These are phyloP conservation scores for Selenicereus undatus DNA, from an alignment of 148 eudicot genomes.

Conservation along the genomic window DNA sequence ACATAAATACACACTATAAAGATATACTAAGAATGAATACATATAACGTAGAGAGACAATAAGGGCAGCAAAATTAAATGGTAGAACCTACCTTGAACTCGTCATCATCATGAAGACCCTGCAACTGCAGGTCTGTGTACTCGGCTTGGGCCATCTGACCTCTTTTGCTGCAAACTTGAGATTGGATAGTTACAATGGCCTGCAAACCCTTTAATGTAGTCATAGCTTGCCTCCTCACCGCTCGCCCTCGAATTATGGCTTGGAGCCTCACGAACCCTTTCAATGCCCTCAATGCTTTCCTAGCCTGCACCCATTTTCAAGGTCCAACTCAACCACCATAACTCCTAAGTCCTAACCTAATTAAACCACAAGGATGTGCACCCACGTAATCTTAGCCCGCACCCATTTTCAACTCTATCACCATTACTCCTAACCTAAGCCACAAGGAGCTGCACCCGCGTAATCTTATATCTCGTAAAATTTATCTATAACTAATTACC, in stretches of 20 bases:
- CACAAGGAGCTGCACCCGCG: too few species aligned
- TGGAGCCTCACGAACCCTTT: constrained; percentile 80
- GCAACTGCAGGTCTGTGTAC: constrained; percentile 9
- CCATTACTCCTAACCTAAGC: neutral
- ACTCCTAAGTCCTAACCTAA: neutral
- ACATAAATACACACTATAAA: too few species aligned
- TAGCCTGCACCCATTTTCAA: constrained; percentile 40
- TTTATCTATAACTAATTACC: neutral
- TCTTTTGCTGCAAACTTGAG: constrained; percentile 60
- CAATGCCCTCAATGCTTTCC: constrained; percentile 74
- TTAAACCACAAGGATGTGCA: too few species aligned
- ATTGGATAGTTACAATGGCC: constrained; percentile 63
- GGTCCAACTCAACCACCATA: neutral
- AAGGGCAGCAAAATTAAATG: neutral
- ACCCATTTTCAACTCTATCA: neutral
- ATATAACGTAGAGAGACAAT: too few species aligned
- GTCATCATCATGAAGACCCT: constrained; percentile 7
- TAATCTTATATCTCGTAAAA: neutral
- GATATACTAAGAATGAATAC: neutral
- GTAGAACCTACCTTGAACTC: constrained; percentile 19
- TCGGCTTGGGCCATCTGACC: constrained; percentile 32
- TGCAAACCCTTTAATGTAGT: constrained; percentile 66
- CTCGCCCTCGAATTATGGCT: constrained; percentile 67
- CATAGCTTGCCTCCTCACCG: constrained; percentile 68
- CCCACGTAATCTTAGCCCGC: constrained; percentile 36